Evolutionary conservation across 352 stramenopile species (phyloP).

Genomic region (Pythium volutum): DNA sequence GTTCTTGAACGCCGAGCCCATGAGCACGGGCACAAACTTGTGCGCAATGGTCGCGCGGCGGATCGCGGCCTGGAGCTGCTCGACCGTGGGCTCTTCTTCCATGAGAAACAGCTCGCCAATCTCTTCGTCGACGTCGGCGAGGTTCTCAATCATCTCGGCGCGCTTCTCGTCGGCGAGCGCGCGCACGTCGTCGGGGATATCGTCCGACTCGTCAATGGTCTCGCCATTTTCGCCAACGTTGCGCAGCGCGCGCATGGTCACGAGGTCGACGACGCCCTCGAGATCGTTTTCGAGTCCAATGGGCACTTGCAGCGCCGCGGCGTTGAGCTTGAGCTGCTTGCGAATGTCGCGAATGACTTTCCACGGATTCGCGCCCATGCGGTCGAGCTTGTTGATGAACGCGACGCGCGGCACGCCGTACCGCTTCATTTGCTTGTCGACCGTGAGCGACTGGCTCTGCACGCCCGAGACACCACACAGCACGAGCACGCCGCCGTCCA

Average conservation of each 20-base stretch:
- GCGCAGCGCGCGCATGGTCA: slow-evolving; percentile 88
- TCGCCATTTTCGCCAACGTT: slow-evolving; percentile 93
- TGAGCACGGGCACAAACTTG: slow-evolving; percentile 50
- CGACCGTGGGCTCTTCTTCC: slow-evolving; percentile 56
- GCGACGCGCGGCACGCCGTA: slow-evolving; percentile 98
- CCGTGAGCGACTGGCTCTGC: slow-evolving; percentile 98
- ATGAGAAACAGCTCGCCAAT: slow-evolving; percentile 73
- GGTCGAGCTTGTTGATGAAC: slow-evolving; percentile 99
- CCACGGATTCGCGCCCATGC: slow-evolving; percentile 95
- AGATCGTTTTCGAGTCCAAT: slow-evolving; percentile 96
- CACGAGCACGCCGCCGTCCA: slow-evolving; percentile 97
- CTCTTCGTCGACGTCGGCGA: slow-evolving; percentile 69
- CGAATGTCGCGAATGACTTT: slow-evolving; percentile 94
- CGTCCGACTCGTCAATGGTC: slow-evolving; percentile 80
- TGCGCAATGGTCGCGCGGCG: slow-evolving; percentile 58
- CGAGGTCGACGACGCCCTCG: slow-evolving; percentile 95
- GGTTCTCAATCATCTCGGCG: slow-evolving; percentile 58
- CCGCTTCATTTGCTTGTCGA: slow-evolving; percentile 99
- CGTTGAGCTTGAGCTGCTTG: slow-evolving; percentile 97
- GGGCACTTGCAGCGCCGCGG: slow-evolving; percentile 94
- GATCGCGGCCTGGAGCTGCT: slow-evolving; percentile 50
- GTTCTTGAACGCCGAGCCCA: slow-evolving; percentile 75
- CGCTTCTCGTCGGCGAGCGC: slow-evolving; percentile 34
- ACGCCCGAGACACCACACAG: slow-evolving; percentile 92
- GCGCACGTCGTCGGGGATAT: slow-evolving; percentile 87